Conservation (phyloP, 2,329 filamentous ascomycete genomes). For the Orbilia quercus region DNA sequence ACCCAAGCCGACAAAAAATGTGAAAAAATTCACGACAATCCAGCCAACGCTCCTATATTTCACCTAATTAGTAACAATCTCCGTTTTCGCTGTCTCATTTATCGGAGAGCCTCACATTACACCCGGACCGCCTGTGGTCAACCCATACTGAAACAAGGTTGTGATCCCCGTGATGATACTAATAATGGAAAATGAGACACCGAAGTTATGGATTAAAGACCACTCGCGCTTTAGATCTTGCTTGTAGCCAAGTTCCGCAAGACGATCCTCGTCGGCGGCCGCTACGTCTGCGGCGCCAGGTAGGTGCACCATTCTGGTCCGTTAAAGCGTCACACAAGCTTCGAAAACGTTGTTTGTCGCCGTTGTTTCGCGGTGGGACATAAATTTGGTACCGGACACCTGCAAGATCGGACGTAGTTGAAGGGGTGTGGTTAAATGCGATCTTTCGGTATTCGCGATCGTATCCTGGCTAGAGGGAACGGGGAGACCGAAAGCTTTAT, state of each 20-base stretch:
- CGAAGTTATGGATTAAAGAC: slow-evolving; percentile 72
- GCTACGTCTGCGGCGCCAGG: slow-evolving; percentile 28
- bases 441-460: slow-evolving; percentile 10
- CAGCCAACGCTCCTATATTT: slow-evolving; percentile 64
- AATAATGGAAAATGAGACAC: slow-evolving; percentile 73
- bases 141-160: slow-evolving; percentile 70
- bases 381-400: neutral
- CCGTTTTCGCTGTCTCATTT: neutral
- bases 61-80: slow-evolving; percentile 14
- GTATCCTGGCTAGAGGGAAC: slow-evolving; percentile 27
- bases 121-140: slow-evolving; percentile 69
- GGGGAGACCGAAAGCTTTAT: slow-evolving; percentile 33
- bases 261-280: slow-evolving; percentile 66
- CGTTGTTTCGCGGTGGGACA: slow-evolving; percentile 11
- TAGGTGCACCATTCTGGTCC: slow-evolving; percentile 33
- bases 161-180: slow-evolving; percentile 72
- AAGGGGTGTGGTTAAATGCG: neutral
- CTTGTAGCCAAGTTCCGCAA: slow-evolving; percentile 71
- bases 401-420: neutral
- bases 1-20: slow-evolving; percentile 68
- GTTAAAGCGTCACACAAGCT: slow-evolving; percentile 24
- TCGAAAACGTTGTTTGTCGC: slow-evolving; percentile 23
- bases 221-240: slow-evolving; percentile 71
- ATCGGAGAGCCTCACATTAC: slow-evolving; percentile 50
- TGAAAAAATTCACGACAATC: slow-evolving; percentile 70